These are phyloP conservation scores for Pilobolus umbonatus DNA, from an alignment of 192 early-diverging fungal species.

Conservation along the genomic window DNA sequence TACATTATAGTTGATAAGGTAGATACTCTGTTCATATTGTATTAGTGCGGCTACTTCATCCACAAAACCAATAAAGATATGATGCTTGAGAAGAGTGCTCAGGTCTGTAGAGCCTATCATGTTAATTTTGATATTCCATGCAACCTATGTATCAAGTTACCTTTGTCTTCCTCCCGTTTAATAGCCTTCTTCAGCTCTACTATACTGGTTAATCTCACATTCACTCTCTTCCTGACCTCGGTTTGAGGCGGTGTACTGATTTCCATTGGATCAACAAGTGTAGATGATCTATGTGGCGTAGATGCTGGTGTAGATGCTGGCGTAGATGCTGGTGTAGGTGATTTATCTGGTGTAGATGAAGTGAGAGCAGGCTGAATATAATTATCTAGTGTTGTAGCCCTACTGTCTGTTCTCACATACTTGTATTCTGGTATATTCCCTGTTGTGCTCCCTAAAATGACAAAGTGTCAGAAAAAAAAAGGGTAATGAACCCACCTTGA, in stretches of 20 bases:
- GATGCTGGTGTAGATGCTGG: no score
- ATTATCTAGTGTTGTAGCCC: slow-evolving; percentile 67
- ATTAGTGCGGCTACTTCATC: slow-evolving; percentile 77
- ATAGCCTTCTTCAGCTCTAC: slow-evolving; percentile 72
- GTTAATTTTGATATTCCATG: background rate
- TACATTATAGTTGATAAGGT: slow-evolving; percentile 75
- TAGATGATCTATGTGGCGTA: no score
- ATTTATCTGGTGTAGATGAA: no score
- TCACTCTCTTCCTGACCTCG: no score
- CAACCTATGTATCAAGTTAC: slow-evolving; percentile 25
- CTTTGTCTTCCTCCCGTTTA: slow-evolving; percentile 49
- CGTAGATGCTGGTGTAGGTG: no score
- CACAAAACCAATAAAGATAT: slow-evolving; percentile 87
- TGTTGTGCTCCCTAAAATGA: no score
- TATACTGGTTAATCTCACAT: slow-evolving; percentile 80
- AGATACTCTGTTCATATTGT: slow-evolving; percentile 83
- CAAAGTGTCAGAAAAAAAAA: background rate
- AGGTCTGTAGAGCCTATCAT: no score
- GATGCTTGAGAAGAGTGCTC: slow-evolving; percentile 72
- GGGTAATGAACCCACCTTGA: no score
- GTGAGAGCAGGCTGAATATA: no score
- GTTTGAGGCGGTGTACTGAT: no score
- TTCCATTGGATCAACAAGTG: no score
- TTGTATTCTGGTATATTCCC: slow-evolving; percentile 64
- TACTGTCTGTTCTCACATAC: slow-evolving; percentile 84